Evolutionary conservation across 1,139 yeast genomes (phyloP), one percentile per base, ranked within the genome.

Genomic region (Meyerozyma elateridarum): DNA sequence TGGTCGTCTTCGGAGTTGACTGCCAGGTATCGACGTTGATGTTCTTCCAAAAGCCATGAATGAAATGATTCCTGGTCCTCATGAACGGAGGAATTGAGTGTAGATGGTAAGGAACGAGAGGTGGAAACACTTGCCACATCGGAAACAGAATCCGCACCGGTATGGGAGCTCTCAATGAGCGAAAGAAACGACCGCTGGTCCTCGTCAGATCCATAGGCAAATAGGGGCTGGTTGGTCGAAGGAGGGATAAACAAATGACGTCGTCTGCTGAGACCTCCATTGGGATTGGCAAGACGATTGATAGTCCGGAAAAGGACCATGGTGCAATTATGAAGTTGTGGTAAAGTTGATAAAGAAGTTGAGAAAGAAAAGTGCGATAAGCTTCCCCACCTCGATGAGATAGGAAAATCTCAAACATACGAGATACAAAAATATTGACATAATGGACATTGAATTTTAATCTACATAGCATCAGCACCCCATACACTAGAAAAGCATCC

Each of bases 181-280:
- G 71, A 64, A 15, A 79, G 57, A 47, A 80, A 82, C 16, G 87
- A 79, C 36, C 88, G 56, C 46, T 78, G 83, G 45, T 79, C 88
- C 29, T 66, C 75, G 11, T 73, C 77, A 15, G 63, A 70, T 24
- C 79, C 82, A 49, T 80, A 80, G 27, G 69, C 62, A 42, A 81
- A 81, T 33, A 81, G 56, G 1, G 88, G 88, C 32, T 74, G 72
- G 43, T 76, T 72, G 1, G 85, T 80, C 28, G 84, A 75, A 0
- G 88, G 87, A 1, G 87, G 85, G n/a, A 81, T 71, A 51, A 76
- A 81, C 15, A 69, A 46, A 30, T 70, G 52, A 37, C 73, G 52
- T 35, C 73, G 52, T 33, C 72, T 50, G 19, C 65, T 65, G 3
- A 47, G 48, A 7, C 54, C 54, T n/a, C 60, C 57, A 30, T 56